Evolutionary conservation across 2,329 filamentous ascomycete genomes (phyloP), one percentile per base, ranked within the genome.

Genomic region (Botrytis porri): DNA sequence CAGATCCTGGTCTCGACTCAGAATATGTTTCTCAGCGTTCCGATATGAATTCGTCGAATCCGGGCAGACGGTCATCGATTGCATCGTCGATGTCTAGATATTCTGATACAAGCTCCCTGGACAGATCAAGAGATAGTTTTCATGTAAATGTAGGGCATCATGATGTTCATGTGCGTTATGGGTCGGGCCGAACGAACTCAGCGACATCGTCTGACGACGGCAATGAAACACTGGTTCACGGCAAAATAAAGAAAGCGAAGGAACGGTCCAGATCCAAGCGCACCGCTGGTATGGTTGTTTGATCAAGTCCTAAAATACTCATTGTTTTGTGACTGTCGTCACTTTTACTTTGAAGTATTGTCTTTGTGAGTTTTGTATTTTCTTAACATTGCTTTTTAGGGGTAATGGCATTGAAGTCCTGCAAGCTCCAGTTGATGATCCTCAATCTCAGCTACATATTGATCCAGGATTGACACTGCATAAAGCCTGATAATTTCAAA

Each of bases 381-480:
- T 20, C 9, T 41, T 1, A 2, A 2, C 18, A 3, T 1, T 45
- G 35, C 14, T 4, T 37, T n/a, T 16, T 5, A 3, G 22, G 32
- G 54, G 2, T 25, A 18, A 4, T 29, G 25, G 37, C 35, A 16
- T 63, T 43, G 37, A 41, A 41, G 18, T 7, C 29, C 39, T 29
- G 29, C 16, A 41, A 29, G 25, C 3, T 25, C 37, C 5, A 29
- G 25, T 18, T 29, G 25, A 16, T 4, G 7, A 62, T 20, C 20
- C 4, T 29, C 8, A 16, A 12, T 62, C 8, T 41, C 29, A 35
- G 29, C 12, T 35, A 10, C 20, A 51, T 20, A 12, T 9, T 48
- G 43, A 37, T 18, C 22, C 29, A 16, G 22, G 25, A 35, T 48
- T 48, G 41, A 48, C 12, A 37, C 14, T n/a, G 7, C 29, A 10